Base-by-base conservation (phyloP, 495 filamentous ascomycete genomes). In the Glonium stellatum region DNA sequence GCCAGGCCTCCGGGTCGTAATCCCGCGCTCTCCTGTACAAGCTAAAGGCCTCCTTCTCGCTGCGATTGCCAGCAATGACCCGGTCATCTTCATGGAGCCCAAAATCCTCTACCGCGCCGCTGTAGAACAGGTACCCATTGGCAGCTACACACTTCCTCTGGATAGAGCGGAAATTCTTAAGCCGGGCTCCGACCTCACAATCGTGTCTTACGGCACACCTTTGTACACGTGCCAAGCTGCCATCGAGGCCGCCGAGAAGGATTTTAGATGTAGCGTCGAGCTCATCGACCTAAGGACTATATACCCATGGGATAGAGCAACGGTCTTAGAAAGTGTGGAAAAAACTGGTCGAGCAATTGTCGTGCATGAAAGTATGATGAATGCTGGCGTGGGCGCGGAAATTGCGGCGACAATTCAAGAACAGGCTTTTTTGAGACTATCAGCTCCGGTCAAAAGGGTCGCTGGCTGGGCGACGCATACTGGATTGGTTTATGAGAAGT, bases 361-460 rank as follows among this genome's bases (percentile, higher is more conserved):
- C 1, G 93, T 97, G 9, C 93, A 98, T 71, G 93, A 98, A 73
- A 87, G 89, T 57, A 96, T 96, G 89, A 77, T 95, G 55, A 97
- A 96, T 71, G 92, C 89, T 13, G 95, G 93, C 12, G 81, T 97
- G 22, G 93, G 95, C 10, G 92, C 95, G 18, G 91, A 97, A 69
- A 85, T 98, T 4, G 90, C 95, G 0, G 89, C 90, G 0, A 92
- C 90, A 9, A 88, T 98, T 56, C 92, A 97, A 69, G 89, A 92
- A 52, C 82, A 83, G 49, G 89, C 90, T 0, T 98, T 98, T 69
- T 70, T 96, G 67, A 82, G 84, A 22, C 75, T 98, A 4, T 91
- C 97, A 66, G 92, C 93, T n/a, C 93, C 93, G 0, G 89, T 98
- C 18, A 84, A 87, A 60, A 83, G 93, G 44, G 84, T 97, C 36